phyloP scores from a whole-genome alignment of 306 rosid genomes.

The Sicyos baderoa region DNA sequence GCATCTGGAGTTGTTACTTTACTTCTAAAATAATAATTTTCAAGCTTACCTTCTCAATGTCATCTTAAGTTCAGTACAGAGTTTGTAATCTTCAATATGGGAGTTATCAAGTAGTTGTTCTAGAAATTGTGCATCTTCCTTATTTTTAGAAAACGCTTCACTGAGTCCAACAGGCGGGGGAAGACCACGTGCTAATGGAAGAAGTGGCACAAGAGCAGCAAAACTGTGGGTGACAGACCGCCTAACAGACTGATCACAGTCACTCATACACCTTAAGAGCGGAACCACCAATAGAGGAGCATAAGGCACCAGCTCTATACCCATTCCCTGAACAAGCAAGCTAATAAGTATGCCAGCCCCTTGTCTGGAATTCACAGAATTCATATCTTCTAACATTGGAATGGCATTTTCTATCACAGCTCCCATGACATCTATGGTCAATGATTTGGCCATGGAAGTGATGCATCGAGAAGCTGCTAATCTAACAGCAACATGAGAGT shows the following conservation, averaged over 20 bases:
- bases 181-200: slow-evolving; percentile 93
- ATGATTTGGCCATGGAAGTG: slow-evolving; percentile 89
- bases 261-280: slow-evolving; percentile 93
- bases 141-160: slow-evolving; percentile 49
- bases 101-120: slow-evolving; percentile 98
- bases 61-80: slow-evolving; percentile 66
- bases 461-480: slow-evolving; percentile 92
- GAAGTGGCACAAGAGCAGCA: slow-evolving; percentile 98
- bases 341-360: slow-evolving; percentile 95
- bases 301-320: slow-evolving; percentile 76
- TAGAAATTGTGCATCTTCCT: slow-evolving; percentile 76
- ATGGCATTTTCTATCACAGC: slow-evolving; percentile 73
- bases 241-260: slow-evolving; percentile 88
- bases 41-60: slow-evolving; percentile 69
- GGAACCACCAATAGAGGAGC: slow-evolving; percentile 96
- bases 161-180: slow-evolving; percentile 74
- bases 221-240: slow-evolving; percentile 95
- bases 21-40: neutral
- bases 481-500: slow-evolving; percentile 89
- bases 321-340: slow-evolving; percentile 90
- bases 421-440: slow-evolving; percentile 73
- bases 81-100: slow-evolving; percentile 79
- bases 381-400: slow-evolving; percentile 79
- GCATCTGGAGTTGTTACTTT: neutral
- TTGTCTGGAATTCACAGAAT: slow-evolving; percentile 81